A percentile compares a stretch with the other conserved stretches of the same genome.
phyloP scores from a whole-genome alignment of 148 eudicot species.

The Rhododendron kiyosumense region DNA sequence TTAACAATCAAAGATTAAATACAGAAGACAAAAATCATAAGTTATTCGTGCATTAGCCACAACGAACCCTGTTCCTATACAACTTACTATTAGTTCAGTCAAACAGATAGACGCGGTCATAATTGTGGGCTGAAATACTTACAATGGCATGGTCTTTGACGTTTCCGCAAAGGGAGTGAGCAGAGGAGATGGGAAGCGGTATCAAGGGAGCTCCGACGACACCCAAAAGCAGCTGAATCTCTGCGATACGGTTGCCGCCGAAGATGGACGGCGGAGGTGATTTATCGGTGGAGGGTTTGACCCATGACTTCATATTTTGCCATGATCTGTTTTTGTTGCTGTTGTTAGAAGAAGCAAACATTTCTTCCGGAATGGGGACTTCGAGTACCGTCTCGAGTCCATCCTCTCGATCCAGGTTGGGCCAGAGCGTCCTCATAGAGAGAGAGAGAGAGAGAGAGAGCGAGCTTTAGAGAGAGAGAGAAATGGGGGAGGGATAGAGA shows the following conservation, averaged over 20 bases:
- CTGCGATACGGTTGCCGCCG: conserved; percentile 36
- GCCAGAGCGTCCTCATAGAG: conserved; percentile 80
- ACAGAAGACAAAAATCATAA: not conserved
- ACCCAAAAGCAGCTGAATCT: conserved; percentile 75
- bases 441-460: not conserved
- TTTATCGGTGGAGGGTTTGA: conserved; percentile 27
- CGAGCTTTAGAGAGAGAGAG: not conserved
- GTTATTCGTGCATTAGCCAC: too few relatives aligned
- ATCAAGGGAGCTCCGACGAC: conserved; percentile 87
- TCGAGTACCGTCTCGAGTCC: conserved; percentile 89
- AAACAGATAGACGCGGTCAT: not conserved
- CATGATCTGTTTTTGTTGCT: conserved; percentile 40
- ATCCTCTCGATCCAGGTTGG: conserved; percentile 72
- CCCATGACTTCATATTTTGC: conserved; percentile 77
- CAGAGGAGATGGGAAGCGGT: conserved; percentile 55
- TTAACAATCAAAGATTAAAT: too few relatives aligned
- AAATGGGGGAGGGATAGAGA: not conserved
- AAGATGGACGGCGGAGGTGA: conserved; percentile 23
- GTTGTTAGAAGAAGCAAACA: conserved; percentile 29
- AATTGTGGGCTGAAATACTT: conserved; percentile 16
- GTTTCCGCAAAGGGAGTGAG: conserved; percentile 23
- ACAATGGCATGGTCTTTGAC: conserved; percentile 78
- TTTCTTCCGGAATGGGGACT: conserved; percentile 92
- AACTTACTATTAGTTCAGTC: not conserved
- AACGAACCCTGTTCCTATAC: not conserved